Evolutionary conservation across 352 stramenopile species (phyloP), one percentile per base, ranked within the genome.

Genomic region (Hyaloperonospora brassicae): DNA sequence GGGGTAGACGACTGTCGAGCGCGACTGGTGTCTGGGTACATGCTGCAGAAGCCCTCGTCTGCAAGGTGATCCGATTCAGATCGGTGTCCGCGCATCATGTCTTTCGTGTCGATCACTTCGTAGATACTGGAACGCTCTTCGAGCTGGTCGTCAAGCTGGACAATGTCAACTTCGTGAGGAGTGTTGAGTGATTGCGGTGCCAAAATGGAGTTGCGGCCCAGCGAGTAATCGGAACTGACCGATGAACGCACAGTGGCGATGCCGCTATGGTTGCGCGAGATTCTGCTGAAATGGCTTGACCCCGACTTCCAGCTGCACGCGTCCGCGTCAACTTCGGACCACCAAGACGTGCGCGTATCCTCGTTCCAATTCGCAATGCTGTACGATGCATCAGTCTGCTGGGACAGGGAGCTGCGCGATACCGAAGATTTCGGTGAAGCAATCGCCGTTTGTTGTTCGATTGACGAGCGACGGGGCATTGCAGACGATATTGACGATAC

Each of bases 31-130:
- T 67, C 41, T 7, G 46, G 22, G 31, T 66, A 59, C 22, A 59
- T 57, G 14, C 30, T 57, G 41, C 59, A 61, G n/a, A 61, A 60
- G 22, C 59, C 52, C 17, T 62, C 43, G 4, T 64, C 49, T 1
- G 22, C 24, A n/a, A 31, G 39, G 21, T 66, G 40, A n/a, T 45
- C 36, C 24, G 13, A 41, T n/a, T 50, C 52, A 14, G 47, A 47
- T 45, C 62, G 64, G 39, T 56, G 57, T 50, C 61, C 66, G 9
- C 59, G 44, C 24, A 64, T 2, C 66, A 75, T 75, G 47, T 68
- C 57, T 41, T 70, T 64, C 13, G 66, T 75, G 52, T 76, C 67
- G 50, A 76, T 64, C 30, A 71, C 58, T 44, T 76, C 67, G 17
- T 73, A 61, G 30, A 72, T 71, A 55, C 61, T 68, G 45, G 64